A percentile compares a stretch with the other conserved stretches of the same genome.
These are phyloP conservation scores for Aureobasidium leucospermi DNA, from an alignment of 2,329 filamentous ascomycete genomes.

Conservation along the genomic window DNA sequence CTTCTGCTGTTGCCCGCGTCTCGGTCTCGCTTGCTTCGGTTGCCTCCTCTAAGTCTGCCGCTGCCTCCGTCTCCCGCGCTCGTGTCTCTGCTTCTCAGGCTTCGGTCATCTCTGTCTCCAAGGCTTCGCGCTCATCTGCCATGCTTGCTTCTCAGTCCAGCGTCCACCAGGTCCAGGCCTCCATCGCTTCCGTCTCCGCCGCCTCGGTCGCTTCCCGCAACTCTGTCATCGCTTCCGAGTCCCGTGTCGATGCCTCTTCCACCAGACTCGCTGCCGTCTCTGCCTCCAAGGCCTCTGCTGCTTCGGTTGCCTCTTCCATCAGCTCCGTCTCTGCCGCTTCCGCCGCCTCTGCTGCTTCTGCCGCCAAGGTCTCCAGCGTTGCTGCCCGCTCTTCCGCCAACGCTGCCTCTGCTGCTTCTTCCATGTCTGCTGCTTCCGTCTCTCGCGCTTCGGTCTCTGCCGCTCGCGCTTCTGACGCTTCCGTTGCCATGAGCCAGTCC, in stretches of 20 bases:
- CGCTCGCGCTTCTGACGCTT: background rate
- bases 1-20: background rate
- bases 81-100: background rate
- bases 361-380: conserved; percentile 1
- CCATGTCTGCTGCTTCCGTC: background rate
- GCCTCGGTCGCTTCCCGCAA: conserved; percentile 10
- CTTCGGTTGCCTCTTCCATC: conserved; percentile 10
- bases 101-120: conserved; percentile 6
- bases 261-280: conserved; percentile 4
- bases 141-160: conserved; percentile 2
- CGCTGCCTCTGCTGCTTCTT: background rate
- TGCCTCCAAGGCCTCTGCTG: conserved; percentile 12
- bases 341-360: background rate
- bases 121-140: conserved; percentile 7
- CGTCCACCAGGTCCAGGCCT: background rate
- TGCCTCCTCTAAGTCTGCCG: background rate
- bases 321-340: background rate
- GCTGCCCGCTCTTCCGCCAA: background rate
- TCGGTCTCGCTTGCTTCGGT: background rate
- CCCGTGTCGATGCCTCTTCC: background rate
- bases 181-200: conserved; percentile 1
- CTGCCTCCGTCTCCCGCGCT: background rate
- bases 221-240: background rate
- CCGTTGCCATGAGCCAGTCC: background rate
- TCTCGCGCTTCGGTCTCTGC: conserved; percentile 9